Base-by-base conservation (phyloP, 164 flowering plant genomes). In the Berberis vulgaris region DNA sequence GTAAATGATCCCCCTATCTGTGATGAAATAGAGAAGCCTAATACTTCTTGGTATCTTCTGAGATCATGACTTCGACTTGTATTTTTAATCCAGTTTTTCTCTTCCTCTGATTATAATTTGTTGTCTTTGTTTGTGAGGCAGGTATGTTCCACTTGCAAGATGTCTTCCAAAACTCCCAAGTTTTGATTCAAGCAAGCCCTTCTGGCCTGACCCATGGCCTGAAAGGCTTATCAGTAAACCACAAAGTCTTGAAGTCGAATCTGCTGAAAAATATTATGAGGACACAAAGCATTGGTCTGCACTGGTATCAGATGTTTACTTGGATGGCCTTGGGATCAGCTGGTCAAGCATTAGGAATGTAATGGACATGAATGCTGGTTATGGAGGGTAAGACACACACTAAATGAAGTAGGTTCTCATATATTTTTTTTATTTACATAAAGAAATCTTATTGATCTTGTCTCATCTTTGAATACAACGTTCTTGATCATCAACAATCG, bases 301-400 rank as follows among this genome's bases (percentile, higher is more conserved):
- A 7, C 76, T 84, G 59, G 89, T 91, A 38, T 78, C 86, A 8
- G 83, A 87, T 54, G 82, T 83, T 57, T 94, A 94, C 72, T 54
- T 84, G 62, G 70, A 77, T 26, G 77, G 77, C 54, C 82, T 85
- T 65, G 75, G 71, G 39, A 74, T 91, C 61, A 86, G 84, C 67
- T 94, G 96, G 96, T 75, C 90, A 38, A 76, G 67, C 26, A 77
- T 91, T 70, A 73, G 96, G 64, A 95, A 95, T 75, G 85, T 95
- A 45, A 86, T 95, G 97, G 99, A 95, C 68, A 91, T 95, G 97
- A 95, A 84, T 82, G 92, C 99, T 61, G 88, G 81, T 67, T 88
- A 78, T 81, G 99, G 97, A 78, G 99, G 99, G 97, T 94, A 83
- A 82, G 79, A 45, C 49, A 41, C 67, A 4, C 39, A 52, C 49